Evolutionary conservation across 2,329 filamentous ascomycete species (phyloP).

Genomic region (Aspergillus clavatus): DNA sequence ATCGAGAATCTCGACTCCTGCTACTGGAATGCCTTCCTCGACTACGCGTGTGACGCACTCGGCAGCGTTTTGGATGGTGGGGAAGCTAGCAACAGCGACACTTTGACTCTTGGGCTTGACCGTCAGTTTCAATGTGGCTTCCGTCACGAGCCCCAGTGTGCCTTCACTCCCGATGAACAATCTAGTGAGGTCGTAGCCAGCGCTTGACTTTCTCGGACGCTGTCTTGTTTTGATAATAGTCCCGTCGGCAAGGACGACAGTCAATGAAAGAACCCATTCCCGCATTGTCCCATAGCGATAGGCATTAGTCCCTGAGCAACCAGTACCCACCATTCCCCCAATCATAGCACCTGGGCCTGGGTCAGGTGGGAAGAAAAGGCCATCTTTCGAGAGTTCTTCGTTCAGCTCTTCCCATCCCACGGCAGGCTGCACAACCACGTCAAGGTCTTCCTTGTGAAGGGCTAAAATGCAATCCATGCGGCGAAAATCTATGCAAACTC

Average conservation of each 20-base stretch:
- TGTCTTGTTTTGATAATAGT: conserved; percentile 86
- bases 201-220: conserved; percentile 80
- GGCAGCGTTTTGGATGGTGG: conserved; percentile 63
- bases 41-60: conserved; percentile 78
- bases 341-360: conserved; percentile 90
- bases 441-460: conserved; percentile 71
- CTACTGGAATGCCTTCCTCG: conserved; percentile 72
- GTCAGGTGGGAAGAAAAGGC: conserved; percentile 87
- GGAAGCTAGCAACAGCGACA: conserved; percentile 71
- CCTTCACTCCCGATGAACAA: conserved; percentile 89
- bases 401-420: conserved; percentile 85
- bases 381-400: conserved; percentile 65
- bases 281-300: conserved; percentile 94
- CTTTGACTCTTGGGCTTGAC: conserved; percentile 73
- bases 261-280: conserved; percentile 84
- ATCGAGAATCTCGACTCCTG: conserved; percentile 88
- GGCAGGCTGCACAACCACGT: conserved; percentile 72
- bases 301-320: conserved; percentile 70
- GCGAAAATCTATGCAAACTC: conserved; percentile 79
- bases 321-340: conserved; percentile 60
- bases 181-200: conserved; percentile 85
- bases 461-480: conserved; percentile 77
- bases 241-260: conserved; percentile 84
- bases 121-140: conserved; percentile 82
- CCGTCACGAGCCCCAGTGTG: conserved; percentile 84